Conservation (phyloP, 306 rosid genomes). For the Vicia villosa region DNA sequence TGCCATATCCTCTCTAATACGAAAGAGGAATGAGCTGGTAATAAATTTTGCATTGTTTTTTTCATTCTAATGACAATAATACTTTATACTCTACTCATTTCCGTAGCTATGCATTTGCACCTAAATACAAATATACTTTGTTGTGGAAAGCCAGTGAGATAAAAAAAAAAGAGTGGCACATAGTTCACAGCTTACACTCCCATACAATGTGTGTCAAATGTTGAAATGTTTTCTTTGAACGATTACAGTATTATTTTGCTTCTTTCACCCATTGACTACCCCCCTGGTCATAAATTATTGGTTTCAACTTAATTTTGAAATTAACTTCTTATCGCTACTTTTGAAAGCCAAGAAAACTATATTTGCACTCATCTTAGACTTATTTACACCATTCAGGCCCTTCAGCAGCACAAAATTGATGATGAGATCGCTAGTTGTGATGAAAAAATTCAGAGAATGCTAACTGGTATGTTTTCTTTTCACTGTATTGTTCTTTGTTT, state of each 20-base stretch:
- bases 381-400: conserved; percentile 56
- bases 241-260: conserved; percentile 6
- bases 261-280: conserved; percentile 9
- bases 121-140: not conserved
- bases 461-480: conserved; percentile 52
- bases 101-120: conserved; percentile 5
- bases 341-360: conserved; percentile 27
- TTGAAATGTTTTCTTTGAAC: conserved; percentile 18
- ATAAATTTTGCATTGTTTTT: conserved; percentile 4
- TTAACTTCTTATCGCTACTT: conserved; percentile 16
- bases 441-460: conserved; percentile 54
- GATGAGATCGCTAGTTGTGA: conserved; percentile 71
- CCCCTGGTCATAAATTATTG: conserved; percentile 7
- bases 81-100: conserved; percentile 15
- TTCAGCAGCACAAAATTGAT: conserved; percentile 62
- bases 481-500: conserved; percentile 8
- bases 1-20: conserved; percentile 56
- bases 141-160: not conserved
- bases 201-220: not conserved
- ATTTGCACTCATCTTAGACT: conserved; percentile 26
- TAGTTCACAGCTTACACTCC: conserved; percentile 5
- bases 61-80: conserved; percentile 16
- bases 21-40: conserved; percentile 70
- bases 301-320: conserved; percentile 18
- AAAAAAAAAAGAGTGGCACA: not conserved